A percentile compares a stretch with the other conserved stretches of the same genome.
phyloP scores from a whole-genome alignment of 2,329 filamentous ascomycete species.

The Cladophialophora carrionii region DNA sequence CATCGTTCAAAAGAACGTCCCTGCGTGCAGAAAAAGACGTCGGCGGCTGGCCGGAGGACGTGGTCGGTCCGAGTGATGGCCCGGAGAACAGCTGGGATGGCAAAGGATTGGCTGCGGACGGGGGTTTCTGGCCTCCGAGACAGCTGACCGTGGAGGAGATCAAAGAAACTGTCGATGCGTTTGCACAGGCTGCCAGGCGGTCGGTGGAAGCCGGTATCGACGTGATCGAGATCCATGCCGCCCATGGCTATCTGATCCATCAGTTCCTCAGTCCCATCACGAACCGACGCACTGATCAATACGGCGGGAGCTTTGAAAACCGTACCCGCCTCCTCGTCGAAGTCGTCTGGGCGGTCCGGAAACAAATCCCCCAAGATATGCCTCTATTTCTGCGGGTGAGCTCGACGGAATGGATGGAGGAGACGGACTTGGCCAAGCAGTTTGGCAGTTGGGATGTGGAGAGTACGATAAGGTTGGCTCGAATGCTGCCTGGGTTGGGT shows the following conservation, averaged over 20 bases:
- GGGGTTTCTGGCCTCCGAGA: constrained; percentile 36
- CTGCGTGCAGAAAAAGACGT: constrained; percentile 31
- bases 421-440: constrained; percentile 56
- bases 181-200: constrained; percentile 54
- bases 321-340: constrained; percentile 70
- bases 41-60: constrained; percentile 37
- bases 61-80: constrained; percentile 37
- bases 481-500: constrained; percentile 69
- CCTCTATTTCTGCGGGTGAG: constrained; percentile 75
- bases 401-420: constrained; percentile 74
- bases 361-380: constrained; percentile 66
- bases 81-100: constrained; percentile 36
- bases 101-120: constrained; percentile 31
- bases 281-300: constrained; percentile 67
- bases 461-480: constrained; percentile 67
- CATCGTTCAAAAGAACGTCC: constrained; percentile 35
- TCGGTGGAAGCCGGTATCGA: constrained; percentile 74
- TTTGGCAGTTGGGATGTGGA: constrained; percentile 65
- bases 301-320: constrained; percentile 62
- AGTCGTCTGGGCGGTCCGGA: constrained; percentile 65
- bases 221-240: constrained; percentile 77
- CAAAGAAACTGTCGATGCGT: constrained; percentile 43
- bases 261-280: constrained; percentile 69
- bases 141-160: constrained; percentile 41
- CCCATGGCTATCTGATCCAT: constrained; percentile 76